Evolutionary conservation across 2,329 filamentous ascomycete species (phyloP), one percentile per base, ranked within the genome.

Genomic region (Aureobasidium sp.): DNA sequence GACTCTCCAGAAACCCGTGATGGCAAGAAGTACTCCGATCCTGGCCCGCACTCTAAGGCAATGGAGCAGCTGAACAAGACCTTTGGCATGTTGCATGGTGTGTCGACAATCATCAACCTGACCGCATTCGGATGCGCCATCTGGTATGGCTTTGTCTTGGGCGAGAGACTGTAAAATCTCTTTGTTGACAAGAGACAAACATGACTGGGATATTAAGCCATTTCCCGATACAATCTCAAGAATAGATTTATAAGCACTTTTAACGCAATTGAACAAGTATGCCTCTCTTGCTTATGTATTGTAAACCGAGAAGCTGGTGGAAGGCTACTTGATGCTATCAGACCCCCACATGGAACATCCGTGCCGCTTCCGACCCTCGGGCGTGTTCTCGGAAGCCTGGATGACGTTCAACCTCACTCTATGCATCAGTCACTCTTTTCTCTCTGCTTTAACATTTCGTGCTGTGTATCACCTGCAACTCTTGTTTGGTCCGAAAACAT

Each of bases 1-100:
- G 12, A 2, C 26, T 43, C 36, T 24, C 63, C 6, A 82, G 92
- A 93, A 80, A 91, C 88, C 65, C 86, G 87, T 69, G 93, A 97
- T 72, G 91, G 91, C 61, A 97, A 96, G 82, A 89, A 88, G 72
- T 90, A 87, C 74, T 89, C 88, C 70, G 91, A 96, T 66, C 78
- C 84, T 59, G 82, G 86, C 0, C 89, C 91, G 43, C 90, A 96
- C 70, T 94, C 89, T 5, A 81, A 87, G 68, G 90, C 93, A 77
- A 97, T 97, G 92, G 75, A 84, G 68, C 81, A 80, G 9, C 75
- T 96, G 69, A 96, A 93, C 79, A 89, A 86, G 76, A 81, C 80
- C 66, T 97, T 97, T 74, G 85, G 84, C 17, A 83, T 83, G 65
- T 75, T 96, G 63, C 94, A 99, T 74, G 90, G 92, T 6, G 77